Conservation (phyloP, 345 rosid species). For the Sisymbrium altissimum region DNA sequence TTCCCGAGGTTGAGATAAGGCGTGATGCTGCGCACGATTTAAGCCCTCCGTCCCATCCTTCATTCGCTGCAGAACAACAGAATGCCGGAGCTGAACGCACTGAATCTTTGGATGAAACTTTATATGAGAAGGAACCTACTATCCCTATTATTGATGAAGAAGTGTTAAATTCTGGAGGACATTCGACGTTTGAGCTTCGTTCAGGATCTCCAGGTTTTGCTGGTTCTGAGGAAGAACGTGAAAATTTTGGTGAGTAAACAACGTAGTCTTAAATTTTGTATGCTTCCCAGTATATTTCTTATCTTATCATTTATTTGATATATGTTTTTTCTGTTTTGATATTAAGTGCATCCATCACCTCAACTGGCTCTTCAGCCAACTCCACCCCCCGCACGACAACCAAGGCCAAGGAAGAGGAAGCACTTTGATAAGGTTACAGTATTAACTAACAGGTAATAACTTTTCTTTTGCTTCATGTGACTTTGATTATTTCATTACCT, state of each 20-base stretch:
- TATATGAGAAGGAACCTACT: slow-evolving; percentile 41
- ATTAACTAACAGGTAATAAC: slow-evolving; percentile 57
- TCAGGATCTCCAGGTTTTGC: slow-evolving; percentile 46
- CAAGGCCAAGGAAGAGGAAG: slow-evolving; percentile 43
- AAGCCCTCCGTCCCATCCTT: slow-evolving; percentile 31
- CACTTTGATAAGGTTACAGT: slow-evolving; percentile 57
- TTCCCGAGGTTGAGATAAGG: slow-evolving; percentile 56
- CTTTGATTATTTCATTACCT: not conserved
- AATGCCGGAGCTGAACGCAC: slow-evolving; percentile 27
- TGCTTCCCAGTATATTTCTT: not conserved
- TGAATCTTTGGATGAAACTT: slow-evolving; percentile 30
- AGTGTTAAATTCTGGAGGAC: slow-evolving; percentile 38
- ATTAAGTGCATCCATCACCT: slow-evolving; percentile 54
- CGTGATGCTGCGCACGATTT: slow-evolving; percentile 49
- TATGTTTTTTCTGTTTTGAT: not conserved
- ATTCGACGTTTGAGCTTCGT: slow-evolving; percentile 43
- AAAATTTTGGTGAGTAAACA: slow-evolving; percentile 47
- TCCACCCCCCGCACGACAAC: slow-evolving; percentile 54
- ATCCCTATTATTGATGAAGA: slow-evolving; percentile 48
- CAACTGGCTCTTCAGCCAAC: slow-evolving; percentile 49
- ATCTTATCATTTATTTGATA: not conserved
- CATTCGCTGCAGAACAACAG: slow-evolving; percentile 22
- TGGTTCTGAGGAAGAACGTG: slow-evolving; percentile 38
- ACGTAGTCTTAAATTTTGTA: not conserved
- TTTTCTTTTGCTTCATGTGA: not conserved